Conservation (phyloP, 2,329 filamentous ascomycete genomes). For the Exserohilum turcica region DNA sequence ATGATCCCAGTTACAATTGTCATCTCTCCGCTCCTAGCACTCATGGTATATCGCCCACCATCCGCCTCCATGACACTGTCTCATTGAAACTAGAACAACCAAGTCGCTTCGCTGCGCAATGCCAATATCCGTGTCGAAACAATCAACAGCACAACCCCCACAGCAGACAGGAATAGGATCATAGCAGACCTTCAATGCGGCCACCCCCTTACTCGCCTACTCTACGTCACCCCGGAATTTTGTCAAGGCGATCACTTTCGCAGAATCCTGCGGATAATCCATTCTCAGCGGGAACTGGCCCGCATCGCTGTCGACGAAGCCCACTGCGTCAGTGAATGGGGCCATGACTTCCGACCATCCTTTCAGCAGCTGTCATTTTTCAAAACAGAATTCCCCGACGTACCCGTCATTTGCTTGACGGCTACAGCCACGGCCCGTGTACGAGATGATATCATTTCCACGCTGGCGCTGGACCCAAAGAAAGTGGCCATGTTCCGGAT, state of each 20-base stretch:
- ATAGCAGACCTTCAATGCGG: conserved; percentile 83
- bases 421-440: conserved; percentile 86
- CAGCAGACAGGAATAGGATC: conserved; percentile 68
- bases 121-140: conserved; percentile 80
- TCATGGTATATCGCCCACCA: conserved; percentile 69
- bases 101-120: conserved; percentile 78
- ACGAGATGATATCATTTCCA: conserved; percentile 78
- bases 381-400: conserved; percentile 76
- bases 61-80: not conserved
- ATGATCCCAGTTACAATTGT: conserved; percentile 76
- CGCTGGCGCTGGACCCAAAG: conserved; percentile 68
- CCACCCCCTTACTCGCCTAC: conserved; percentile 78
- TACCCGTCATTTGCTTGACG: conserved; percentile 91
- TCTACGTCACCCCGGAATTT: conserved; percentile 93
- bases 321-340: conserved; percentile 98
- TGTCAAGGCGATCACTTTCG: conserved; percentile 81
- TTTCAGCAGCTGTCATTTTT: conserved; percentile 90
- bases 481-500: conserved; percentile 78
- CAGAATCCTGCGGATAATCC: conserved; percentile 70
- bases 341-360: conserved; percentile 92
- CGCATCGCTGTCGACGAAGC: conserved; percentile 92
- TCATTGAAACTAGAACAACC: conserved; percentile 70
- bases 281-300: conserved; percentile 82
- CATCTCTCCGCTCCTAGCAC: conserved; percentile 82
- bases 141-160: conserved; percentile 81